Conservation (phyloP, 257 asterid genomes). For the Solanum piurae region DNA sequence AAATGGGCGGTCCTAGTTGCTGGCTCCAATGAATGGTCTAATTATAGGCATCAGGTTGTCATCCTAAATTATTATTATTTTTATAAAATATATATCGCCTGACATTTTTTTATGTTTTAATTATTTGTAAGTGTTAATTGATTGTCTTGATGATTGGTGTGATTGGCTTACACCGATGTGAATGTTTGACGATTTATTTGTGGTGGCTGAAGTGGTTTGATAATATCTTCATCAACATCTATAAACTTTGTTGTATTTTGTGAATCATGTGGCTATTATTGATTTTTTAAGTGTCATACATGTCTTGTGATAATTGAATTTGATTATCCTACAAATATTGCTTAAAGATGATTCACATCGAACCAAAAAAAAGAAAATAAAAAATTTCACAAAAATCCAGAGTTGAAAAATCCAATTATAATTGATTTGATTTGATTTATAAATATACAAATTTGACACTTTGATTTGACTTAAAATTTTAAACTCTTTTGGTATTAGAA, state of each 20-base stretch:
- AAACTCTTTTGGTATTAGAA: no score
- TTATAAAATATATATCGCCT: no score
- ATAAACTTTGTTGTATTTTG: neutral
- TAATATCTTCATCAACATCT: neutral
- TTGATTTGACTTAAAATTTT: no score
- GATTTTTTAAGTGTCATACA: neutral
- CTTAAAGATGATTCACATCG: no score
- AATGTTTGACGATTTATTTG: neutral
- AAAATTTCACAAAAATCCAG: no score
- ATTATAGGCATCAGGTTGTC: constrained; percentile 66
- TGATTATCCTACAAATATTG: neutral
- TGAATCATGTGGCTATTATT: neutral
- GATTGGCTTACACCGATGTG: neutral
- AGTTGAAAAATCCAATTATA: no score
- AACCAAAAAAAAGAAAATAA: no score
- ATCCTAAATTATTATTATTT: neutral
- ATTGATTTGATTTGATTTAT: no score
- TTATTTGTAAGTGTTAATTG: neutral
- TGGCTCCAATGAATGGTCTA: constrained; percentile 79
- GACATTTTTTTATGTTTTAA: neutral
- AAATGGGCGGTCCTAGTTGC: constrained; percentile 91
- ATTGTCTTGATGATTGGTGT: neutral
- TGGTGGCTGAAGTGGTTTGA: neutral
- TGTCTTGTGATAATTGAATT: neutral
- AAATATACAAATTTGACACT: no score